Conservation (phyloP, 1,139 yeast genomes). For the Candida tetrigidarum region DNA sequence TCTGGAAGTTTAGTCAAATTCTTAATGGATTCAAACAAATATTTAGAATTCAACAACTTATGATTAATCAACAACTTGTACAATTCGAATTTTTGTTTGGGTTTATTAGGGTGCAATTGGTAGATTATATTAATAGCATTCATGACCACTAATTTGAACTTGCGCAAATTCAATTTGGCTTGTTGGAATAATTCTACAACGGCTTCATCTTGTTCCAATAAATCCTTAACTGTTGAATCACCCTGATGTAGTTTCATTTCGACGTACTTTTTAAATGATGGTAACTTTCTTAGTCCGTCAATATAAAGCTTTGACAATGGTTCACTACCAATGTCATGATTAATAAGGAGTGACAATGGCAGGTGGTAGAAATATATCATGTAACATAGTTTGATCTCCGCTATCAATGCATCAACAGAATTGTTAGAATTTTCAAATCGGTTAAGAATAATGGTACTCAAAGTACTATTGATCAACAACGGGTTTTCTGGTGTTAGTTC, state of each 20-base stretch:
- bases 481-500: slow-evolving; percentile 24
- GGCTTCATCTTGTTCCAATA: slow-evolving; percentile 25
- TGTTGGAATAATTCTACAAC: slow-evolving; percentile 23
- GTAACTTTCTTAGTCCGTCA: slow-evolving; percentile 34
- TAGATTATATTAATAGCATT: slow-evolving; percentile 29
- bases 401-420: slow-evolving; percentile 55
- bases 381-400: slow-evolving; percentile 60
- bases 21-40: slow-evolving; percentile 18
- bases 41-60: slow-evolving; percentile 23
- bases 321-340: slow-evolving; percentile 16
- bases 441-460: slow-evolving; percentile 39
- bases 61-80: slow-evolving; percentile 34
- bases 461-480: slow-evolving; percentile 24
- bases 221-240: slow-evolving; percentile 17
- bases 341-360: slow-evolving; percentile 55
- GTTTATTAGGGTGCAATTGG: slow-evolving; percentile 19
- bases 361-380: slow-evolving; percentile 76
- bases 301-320: slow-evolving; percentile 17
- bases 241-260: slow-evolving; percentile 24
- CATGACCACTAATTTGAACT: slow-evolving; percentile 28
- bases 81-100: slow-evolving; percentile 32
- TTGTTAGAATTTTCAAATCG: slow-evolving; percentile 48
- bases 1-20: slow-evolving; percentile 10
- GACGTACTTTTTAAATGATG: slow-evolving; percentile 43
- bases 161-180: slow-evolving; percentile 23